phyloP scores from a whole-genome alignment of 257 asterid genomes.

The Gentiana dahurica region DNA sequence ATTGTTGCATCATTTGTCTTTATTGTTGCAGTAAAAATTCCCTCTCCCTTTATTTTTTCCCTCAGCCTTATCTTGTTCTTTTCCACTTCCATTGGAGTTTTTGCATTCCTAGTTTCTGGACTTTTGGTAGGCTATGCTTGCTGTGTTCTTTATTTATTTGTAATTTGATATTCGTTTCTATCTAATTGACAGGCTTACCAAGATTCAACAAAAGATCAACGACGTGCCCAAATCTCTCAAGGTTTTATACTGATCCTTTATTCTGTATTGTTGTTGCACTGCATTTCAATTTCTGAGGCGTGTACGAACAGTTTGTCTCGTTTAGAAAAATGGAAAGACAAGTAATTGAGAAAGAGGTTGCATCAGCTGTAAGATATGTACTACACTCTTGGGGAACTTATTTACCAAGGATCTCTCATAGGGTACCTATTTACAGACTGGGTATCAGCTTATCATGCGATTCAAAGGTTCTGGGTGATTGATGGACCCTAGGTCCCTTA shows the following conservation, averaged over 20 bases:
- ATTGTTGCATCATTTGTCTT: neutral
- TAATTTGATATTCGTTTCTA: neutral
- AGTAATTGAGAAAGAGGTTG: neutral
- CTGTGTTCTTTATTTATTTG: neutral
- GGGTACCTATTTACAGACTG: no score
- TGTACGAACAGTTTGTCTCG: neutral
- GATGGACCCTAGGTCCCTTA: no score
- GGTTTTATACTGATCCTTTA: constrained; percentile 25
- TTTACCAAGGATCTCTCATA: no score
- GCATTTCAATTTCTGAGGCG: neutral
- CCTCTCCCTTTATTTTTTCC: neutral
- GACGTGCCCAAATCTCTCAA: constrained; percentile 85
- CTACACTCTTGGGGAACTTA: no score
- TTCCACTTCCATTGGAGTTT: neutral
- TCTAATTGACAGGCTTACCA: constrained; percentile 51
- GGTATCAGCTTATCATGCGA: no score
- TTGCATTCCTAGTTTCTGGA: no score
- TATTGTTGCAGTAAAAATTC: neutral
- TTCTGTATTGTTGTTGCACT: constrained; percentile 7
- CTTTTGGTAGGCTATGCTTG: neutral
- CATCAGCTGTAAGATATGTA: neutral
- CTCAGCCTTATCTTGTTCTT: neutral
- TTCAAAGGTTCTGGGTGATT: no score
- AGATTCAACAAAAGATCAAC: constrained; percentile 81
- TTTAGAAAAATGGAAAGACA: neutral